Evolutionary conservation across 768 basidiomycete species (phyloP), one percentile per base, ranked within the genome.

Genomic region (Cyclocybe aegerita): DNA sequence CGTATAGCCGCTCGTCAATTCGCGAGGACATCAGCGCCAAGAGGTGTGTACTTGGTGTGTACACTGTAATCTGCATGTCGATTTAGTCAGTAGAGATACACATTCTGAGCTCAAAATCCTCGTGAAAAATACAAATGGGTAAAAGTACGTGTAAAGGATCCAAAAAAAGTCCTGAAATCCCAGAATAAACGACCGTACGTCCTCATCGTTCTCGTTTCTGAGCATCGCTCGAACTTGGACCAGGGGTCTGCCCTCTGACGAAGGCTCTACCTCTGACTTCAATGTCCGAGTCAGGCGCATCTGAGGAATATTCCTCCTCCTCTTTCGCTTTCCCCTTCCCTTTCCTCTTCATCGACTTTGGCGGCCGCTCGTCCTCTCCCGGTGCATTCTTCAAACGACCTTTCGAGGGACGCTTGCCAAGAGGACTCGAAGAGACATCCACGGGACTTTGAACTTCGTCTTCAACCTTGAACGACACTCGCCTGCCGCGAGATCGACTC

Each of bases 391-490:
- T 48, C 39, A 9, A n/a, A 8, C 30, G 29, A 14, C 32, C 16
- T 16, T 37, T 54, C 11, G 52, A 39, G 29, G 47, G 46, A 38
- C 42, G 52, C 29, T 32, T 41, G 23, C 29, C 29, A 7, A 30
- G n/a, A 10, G 43, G 52, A 50, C 40, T 52, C n/a, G 52, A 52
- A 31, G 42, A 43, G 14, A 34, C 44, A 7, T 52, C 59, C 39
- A 40, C 60, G 31, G 54, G 38, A 42, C 43, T 41, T 31, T 45
- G 54, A 35, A 60, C 60, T 38, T 66, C 66, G 16, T 60, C 64
- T 30, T 70, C 70, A 10, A 81, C 56, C 50, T 65, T 70, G 60
- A 86, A 86, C 9, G 83, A 82, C 2, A 85, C 83, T 16, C 71
- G 70, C 50, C 83, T 73, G 7, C 79, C 82, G 30, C 76, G 65